Base-by-base conservation (phyloP, 1,284 basidiomycete species). In the Malassezia slooffiae region DNA sequence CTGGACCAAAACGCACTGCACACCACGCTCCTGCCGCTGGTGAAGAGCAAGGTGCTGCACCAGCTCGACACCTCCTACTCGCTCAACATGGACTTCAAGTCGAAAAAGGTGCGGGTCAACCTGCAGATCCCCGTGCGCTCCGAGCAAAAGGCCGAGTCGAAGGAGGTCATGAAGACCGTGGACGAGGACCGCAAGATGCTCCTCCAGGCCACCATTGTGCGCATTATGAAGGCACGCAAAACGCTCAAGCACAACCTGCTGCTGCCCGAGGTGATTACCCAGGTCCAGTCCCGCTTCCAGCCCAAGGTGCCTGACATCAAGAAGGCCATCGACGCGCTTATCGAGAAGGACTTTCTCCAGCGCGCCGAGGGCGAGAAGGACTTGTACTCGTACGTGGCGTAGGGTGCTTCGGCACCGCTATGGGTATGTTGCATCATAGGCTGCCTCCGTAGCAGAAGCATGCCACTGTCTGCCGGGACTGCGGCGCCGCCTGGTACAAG, bases 331-430 rank as follows among this genome's bases (percentile, higher is more conserved):
- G 93, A 97, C 67, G 82, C 84, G 28, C 74, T 97, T 27, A 77
- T 97, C 42, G 91, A 97, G 74, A 93, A 95, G 72, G 93, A 96
- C 72, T 97, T 93, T 70, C 83, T 97, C 50, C 89, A 95, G 70
- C 81, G 90, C 28, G 82, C 85, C 20, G 84, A 86, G 21, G 85
- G 81, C 5, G 52, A 62, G 33, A 65, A 67, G 35, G 70, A 71
- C 40, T 34, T 47, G 45, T 62, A 63, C 40, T 38, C 45, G n/a
- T 63, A 63, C 31, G 38, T 63, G 5, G 60, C 60, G 4, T 63
- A 36, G 24, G 26, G 27, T 5, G 27, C 23, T 33, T 41, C n/a
- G 22, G 29, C 31, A 39, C 15, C 27, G 23, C 15, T 19, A 10
- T 23, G 24, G 24, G 19, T 36, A 35, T 7, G 28, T 30, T 5